Evolutionary conservation across 2,329 filamentous ascomycete genomes (phyloP).

Genomic region (Tolypocladium tundrense): DNA sequence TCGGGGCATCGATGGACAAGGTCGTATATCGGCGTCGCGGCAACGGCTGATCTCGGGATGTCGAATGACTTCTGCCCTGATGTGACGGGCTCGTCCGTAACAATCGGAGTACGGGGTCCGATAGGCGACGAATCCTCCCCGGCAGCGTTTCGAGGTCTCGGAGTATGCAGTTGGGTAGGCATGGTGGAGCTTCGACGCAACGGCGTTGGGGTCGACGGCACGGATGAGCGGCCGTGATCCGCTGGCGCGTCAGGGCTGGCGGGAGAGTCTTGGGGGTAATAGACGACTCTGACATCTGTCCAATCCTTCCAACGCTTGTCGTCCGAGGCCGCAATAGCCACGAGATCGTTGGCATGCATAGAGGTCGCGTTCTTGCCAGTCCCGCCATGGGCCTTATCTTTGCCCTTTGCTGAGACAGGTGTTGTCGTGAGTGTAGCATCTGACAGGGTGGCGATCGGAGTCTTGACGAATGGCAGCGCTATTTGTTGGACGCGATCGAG

Average conservation of each 20-base stretch:
- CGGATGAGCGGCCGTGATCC: conserved; percentile 28
- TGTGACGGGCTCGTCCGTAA: conserved; percentile 20
- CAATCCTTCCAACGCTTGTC: conserved; percentile 60
- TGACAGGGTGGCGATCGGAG: conserved; percentile 40
- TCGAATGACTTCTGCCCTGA: conserved; percentile 52
- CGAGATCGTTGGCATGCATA: conserved; percentile 75
- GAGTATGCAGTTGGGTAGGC: conserved; percentile 30
- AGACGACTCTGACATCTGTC: conserved; percentile 70
- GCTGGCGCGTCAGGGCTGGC: conserved; percentile 5
- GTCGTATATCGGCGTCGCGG: conserved; percentile 42
- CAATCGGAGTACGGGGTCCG: conserved; percentile 30
- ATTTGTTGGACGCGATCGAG: conserved; percentile 77
- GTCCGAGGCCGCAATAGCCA: conserved; percentile 57
- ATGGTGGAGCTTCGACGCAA: conserved; percentile 57
- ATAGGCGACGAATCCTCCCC: conserved; percentile 39
- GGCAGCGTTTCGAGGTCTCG: conserved; percentile 22
- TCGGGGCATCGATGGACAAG: conserved; percentile 45
- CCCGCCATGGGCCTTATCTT: conserved; percentile 51
- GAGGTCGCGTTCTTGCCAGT: conserved; percentile 39
- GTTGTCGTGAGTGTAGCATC: conserved; percentile 45
- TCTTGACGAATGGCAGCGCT: conserved; percentile 72
- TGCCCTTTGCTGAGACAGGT: conserved; percentile 56
- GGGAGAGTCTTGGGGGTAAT: conserved; percentile 50
- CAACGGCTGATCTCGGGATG: conserved; percentile 47
- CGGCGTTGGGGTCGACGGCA: conserved; percentile 65